phyloP scores from a whole-genome alignment of 2,329 filamentous ascomycete genomes.

The Juglanconis oblonga region DNA sequence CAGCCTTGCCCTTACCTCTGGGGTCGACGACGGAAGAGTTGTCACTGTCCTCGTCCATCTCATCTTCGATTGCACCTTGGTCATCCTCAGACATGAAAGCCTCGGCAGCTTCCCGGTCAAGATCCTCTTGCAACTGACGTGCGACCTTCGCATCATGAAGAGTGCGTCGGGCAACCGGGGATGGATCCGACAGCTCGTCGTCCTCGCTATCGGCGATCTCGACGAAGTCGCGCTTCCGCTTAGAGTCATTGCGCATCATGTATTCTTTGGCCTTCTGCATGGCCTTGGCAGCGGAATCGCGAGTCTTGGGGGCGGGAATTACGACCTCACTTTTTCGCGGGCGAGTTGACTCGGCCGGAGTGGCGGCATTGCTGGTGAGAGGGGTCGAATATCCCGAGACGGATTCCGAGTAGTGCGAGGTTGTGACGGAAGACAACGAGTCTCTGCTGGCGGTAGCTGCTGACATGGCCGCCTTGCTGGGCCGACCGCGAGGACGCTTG shows the following conservation, averaged over 20 bases:
- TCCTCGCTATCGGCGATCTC: constrained; percentile 43
- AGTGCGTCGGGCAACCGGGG: constrained; percentile 50
- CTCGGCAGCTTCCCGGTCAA: constrained; percentile 13
- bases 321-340: constrained; percentile 34
- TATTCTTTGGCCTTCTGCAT: constrained; percentile 33
- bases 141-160: constrained; percentile 53
- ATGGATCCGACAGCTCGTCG: constrained; percentile 35
- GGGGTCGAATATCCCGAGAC: constrained; percentile 37
- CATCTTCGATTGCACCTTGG: constrained; percentile 25
- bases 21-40: constrained; percentile 3
- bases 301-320: constrained; percentile 23
- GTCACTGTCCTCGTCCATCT: constrained; percentile 3
- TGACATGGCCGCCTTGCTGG: constrained; percentile 23
- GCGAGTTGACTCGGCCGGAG: constrained; percentile 29
- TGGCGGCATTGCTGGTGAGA: constrained; percentile 40
- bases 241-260: constrained; percentile 23
- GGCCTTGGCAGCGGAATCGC: constrained; percentile 37
- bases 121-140: constrained; percentile 51
- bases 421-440: constrained; percentile 34
- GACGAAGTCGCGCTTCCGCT: constrained; percentile 42
- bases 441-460: constrained; percentile 23
- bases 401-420: constrained; percentile 30
- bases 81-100: constrained; percentile 14
- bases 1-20: constrained; percentile 18
- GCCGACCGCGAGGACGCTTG: constrained; percentile 28